Conservation (phyloP, 495 filamentous ascomycete species). For the Tuber microsphaerosporum region DNA sequence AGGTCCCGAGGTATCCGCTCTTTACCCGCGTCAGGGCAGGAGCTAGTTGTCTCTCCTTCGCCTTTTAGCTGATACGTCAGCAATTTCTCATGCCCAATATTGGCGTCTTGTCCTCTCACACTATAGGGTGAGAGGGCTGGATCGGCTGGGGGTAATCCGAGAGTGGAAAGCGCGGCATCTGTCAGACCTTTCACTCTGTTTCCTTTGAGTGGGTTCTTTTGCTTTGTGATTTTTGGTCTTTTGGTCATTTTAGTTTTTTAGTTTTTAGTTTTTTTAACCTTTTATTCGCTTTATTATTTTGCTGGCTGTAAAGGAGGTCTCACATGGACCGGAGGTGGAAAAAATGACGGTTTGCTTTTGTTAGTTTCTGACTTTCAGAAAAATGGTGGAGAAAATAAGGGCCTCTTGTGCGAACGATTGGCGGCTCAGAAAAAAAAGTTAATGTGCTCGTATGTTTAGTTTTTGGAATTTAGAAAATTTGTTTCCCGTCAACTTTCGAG, state of each 20-base stretch:
- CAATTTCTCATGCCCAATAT: background rate
- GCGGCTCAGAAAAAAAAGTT: background rate
- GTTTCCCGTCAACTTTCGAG: background rate
- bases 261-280: background rate
- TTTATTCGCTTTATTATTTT: background rate
- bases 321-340: background rate
- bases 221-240: background rate
- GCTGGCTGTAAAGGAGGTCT: background rate
- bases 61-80: background rate
- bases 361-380: background rate
- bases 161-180: background rate
- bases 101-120: background rate
- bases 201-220: background rate
- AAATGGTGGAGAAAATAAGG: background rate
- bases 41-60: background rate
- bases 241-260: too few relatives aligned
- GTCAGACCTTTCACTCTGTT: background rate
- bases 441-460: background rate
- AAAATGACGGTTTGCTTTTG: background rate
- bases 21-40: background rate
- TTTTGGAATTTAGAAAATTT: background rate
- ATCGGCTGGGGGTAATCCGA: constrained; percentile 2
- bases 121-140: background rate
- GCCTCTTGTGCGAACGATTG: constrained; percentile 1
- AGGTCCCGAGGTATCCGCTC: background rate